Evolutionary conservation across 1,284 basidiomycete species (phyloP).

Genomic region (Ganoderma meredithae): DNA sequence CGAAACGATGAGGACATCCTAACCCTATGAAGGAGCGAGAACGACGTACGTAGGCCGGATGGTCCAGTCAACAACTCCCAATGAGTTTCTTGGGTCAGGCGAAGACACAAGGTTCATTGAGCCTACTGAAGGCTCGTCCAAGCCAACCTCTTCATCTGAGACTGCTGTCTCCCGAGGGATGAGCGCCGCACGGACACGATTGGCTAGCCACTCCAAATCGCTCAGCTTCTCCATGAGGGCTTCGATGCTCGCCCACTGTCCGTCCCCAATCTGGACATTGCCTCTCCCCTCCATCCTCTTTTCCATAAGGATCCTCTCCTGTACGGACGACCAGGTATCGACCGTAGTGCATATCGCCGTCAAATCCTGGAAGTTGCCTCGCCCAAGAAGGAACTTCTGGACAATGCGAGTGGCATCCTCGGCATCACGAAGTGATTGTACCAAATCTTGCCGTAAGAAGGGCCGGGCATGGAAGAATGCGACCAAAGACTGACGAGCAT

Average conservation of each 20-base stretch:
- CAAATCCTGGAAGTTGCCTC: conserved; percentile 75
- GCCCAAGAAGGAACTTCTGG: conserved; percentile 79
- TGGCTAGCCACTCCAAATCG: conserved; percentile 63
- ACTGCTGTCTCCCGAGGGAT: conserved; percentile 40
- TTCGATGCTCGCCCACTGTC: conserved; percentile 64
- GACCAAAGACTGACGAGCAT: conserved; percentile 82
- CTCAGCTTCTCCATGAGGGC: conserved; percentile 63
- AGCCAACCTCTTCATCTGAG: conserved; percentile 29
- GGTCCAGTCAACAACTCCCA: conserved; percentile 50
- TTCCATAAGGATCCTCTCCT: conserved; percentile 61
- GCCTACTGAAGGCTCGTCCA: neutral
- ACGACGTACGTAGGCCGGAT: conserved; percentile 75
- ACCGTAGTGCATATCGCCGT: conserved; percentile 69
- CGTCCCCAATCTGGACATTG: conserved; percentile 37
- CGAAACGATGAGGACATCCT: conserved; percentile 15
- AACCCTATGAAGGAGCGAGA: conserved; percentile 14
- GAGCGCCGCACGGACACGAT: conserved; percentile 66
- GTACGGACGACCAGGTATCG: conserved; percentile 61
- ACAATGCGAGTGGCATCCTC: conserved; percentile 83
- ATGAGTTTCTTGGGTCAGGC: conserved; percentile 32
- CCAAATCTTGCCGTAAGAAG: conserved; percentile 75
- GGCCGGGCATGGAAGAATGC: conserved; percentile 72
- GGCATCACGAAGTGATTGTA: conserved; percentile 60
- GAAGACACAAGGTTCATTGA: conserved; percentile 22
- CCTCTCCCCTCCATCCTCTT: conserved; percentile 57